Base-by-base conservation (phyloP, 2,329 filamentous ascomycete species). In the Lachnellula subtilissima region DNA sequence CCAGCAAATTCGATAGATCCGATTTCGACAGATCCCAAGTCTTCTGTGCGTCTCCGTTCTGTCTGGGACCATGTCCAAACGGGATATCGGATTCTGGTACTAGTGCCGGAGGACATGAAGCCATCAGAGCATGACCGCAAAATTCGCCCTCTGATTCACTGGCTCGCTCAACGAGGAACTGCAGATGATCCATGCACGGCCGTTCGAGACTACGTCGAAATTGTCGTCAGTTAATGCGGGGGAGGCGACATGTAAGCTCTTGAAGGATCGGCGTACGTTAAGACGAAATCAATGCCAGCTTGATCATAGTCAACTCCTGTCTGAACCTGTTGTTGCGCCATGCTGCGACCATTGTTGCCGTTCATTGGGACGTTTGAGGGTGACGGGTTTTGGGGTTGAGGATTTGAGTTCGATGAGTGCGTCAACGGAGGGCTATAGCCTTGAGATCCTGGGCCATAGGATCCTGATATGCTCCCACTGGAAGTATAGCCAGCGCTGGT, bases 61-160 rank as follows among this genome's bases (percentile, higher is more conserved):
- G 32, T 32, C 55, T 48, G 14, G 61, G 51, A n/a, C 57, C 59
- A 68, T 73, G 58, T 70, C 80, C 81, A 66, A 84, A 85, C 0
- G 80, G 80, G 28, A 79, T 75, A 11, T 81, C 76, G 43, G 73
- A 68, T 53, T 81, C 76, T 51, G 75, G 67, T 56, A 61, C 50
- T 9, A 60, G 52, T 35, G 63, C 61, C 5, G 92, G 90, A 48
- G 93, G 92, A 69, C 90, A 96, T 15, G 88, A 89, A 15, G 90
- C 89, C 93, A 97, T 97, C 63, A 97, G 78, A 4, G 90, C 92
- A 72, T 99, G 94, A 42, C 93, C 94, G 62, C 89, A 93, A 43
- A 89, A 79, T 56, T 87, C 83, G 63, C 81, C 81, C 61, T 87
- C 86, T 52, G 81, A 76, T 54, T 84, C 77, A 64, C 70, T 74